Percentiles rank a stretch among this genome's conserved stretches.
Conservation (phyloP, 2,329 filamentous ascomycete genomes). For the Xylariaceae sp. region DNA sequence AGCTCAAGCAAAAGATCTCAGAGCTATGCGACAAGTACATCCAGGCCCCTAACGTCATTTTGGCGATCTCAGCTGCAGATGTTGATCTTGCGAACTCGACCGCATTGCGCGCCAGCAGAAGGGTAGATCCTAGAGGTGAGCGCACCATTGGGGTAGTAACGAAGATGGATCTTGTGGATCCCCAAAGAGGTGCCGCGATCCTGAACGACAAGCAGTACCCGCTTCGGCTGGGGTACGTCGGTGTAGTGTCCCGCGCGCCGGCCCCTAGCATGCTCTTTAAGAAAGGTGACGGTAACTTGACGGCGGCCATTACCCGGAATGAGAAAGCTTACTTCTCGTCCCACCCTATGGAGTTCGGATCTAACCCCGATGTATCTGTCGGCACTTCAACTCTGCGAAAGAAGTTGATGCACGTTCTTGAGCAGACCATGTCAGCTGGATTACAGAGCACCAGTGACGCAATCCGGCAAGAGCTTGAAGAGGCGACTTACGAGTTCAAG, state of each 20-base stretch:
- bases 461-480: constrained; percentile 90
- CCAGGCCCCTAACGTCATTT: constrained; percentile 87
- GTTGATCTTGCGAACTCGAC: constrained; percentile 97
- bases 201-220: constrained; percentile 89
- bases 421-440: constrained; percentile 94
- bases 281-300: constrained; percentile 73
- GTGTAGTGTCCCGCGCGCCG: constrained; percentile 83
- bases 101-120: constrained; percentile 78
- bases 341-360: constrained; percentile 74
- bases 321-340: constrained; percentile 82
- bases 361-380: constrained; percentile 65
- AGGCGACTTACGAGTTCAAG: constrained; percentile 97
- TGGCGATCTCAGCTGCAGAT: constrained; percentile 95
- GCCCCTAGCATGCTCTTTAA: constrained; percentile 69
- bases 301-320: constrained; percentile 76
- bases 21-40: constrained; percentile 99
- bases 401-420: constrained; percentile 94
- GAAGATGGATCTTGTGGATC: constrained; percentile 96
- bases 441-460: constrained; percentile 85
- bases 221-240: constrained; percentile 89
- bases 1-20: constrained; percentile 92
- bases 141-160: constrained; percentile 98
- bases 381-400: constrained; percentile 84
- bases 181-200: constrained; percentile 69
- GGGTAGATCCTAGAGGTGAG: constrained; percentile 90